Evolutionary conservation across 139 green algal genomes (phyloP).

Genomic region (Edaphochlamys debaryana): DNA sequence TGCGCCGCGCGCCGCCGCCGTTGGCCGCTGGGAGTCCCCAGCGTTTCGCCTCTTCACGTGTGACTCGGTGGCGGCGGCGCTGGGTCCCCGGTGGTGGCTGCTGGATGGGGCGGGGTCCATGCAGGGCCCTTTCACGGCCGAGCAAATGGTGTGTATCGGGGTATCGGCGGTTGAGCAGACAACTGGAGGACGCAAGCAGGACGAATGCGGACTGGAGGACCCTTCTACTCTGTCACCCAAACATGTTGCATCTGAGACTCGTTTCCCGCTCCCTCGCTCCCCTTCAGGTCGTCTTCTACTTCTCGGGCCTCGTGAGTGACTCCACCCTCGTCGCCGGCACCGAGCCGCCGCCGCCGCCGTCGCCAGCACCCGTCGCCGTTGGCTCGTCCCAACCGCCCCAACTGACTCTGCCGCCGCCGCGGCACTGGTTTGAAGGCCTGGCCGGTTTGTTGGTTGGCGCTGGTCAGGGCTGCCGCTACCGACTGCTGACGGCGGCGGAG

Average conservation of each 20-base stretch:
- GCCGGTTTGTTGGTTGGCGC: slow-evolving; percentile 8
- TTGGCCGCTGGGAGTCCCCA: slow-evolving; percentile 12
- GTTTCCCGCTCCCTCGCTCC: background rate
- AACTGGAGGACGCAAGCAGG: no score
- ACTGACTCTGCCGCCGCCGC: slow-evolving; percentile 10
- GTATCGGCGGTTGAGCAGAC: no score
- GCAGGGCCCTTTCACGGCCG: slow-evolving; percentile 26
- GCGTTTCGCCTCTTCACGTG: slow-evolving; percentile 35
- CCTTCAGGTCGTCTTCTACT: slow-evolving; percentile 26
- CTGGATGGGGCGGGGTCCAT: background rate
- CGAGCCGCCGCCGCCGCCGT: background rate
- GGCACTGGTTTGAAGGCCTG: slow-evolving; percentile 18
- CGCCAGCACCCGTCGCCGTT: no score
- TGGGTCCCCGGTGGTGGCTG: slow-evolving; percentile 20
- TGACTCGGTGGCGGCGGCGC: slow-evolving; percentile 20
- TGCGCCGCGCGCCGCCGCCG: background rate
- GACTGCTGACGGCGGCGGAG: slow-evolving; percentile 27
- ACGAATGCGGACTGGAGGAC: no score
- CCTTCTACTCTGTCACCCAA: background rate
- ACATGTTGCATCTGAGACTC: background rate
- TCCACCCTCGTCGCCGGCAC: slow-evolving; percentile 6
- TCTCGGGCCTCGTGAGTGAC: slow-evolving; percentile 15
- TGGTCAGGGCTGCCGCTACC: slow-evolving; percentile 19
- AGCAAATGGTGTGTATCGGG: slow-evolving; percentile 17
- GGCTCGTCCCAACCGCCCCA: no score